A percentile compares a stretch with the other conserved stretches of the same genome.
Evolutionary conservation across 2,329 filamentous ascomycete genomes (phyloP).

Genomic region (Fusarium torulosum): DNA sequence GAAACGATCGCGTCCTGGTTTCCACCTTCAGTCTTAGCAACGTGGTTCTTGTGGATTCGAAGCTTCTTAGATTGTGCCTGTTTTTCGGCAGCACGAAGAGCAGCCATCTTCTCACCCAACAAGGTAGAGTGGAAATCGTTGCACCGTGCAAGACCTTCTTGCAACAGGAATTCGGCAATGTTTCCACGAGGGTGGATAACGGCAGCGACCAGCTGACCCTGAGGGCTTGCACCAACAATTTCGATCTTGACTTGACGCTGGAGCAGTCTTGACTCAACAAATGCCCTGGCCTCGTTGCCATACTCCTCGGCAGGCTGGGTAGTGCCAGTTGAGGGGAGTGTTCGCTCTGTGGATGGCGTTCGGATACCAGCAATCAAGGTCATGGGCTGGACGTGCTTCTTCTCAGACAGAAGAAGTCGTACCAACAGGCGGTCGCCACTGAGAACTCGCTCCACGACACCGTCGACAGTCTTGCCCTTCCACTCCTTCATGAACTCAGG

Average conservation of each 20-base stretch:
- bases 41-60: conserved; percentile 85
- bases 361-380: conserved; percentile 90
- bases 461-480: conserved; percentile 88
- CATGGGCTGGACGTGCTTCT: conserved; percentile 89
- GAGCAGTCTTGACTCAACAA: conserved; percentile 86
- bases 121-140: conserved; percentile 96
- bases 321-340: conserved; percentile 80
- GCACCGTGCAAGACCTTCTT: conserved; percentile 90
- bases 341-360: conserved; percentile 88
- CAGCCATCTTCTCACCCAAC: conserved; percentile 88
- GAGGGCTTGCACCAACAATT: conserved; percentile 87
- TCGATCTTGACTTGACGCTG: conserved; percentile 88
- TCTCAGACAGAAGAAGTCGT: conserved; percentile 82
- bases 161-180: conserved; percentile 90
- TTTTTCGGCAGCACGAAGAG: conserved; percentile 87
- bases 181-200: conserved; percentile 91
- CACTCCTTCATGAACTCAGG: conserved; percentile 83
- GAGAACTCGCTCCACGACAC: conserved; percentile 89
- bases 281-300: conserved; percentile 88
- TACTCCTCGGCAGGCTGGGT: conserved; percentile 89
- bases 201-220: conserved; percentile 89
- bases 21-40: conserved; percentile 74
- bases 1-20: conserved; percentile 85
- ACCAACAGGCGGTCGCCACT: conserved; percentile 91
- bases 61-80: conserved; percentile 80